Evolutionary conservation across 345 rosid species (phyloP), one percentile per base, ranked within the genome.

Genomic region (Salix viminalis): DNA sequence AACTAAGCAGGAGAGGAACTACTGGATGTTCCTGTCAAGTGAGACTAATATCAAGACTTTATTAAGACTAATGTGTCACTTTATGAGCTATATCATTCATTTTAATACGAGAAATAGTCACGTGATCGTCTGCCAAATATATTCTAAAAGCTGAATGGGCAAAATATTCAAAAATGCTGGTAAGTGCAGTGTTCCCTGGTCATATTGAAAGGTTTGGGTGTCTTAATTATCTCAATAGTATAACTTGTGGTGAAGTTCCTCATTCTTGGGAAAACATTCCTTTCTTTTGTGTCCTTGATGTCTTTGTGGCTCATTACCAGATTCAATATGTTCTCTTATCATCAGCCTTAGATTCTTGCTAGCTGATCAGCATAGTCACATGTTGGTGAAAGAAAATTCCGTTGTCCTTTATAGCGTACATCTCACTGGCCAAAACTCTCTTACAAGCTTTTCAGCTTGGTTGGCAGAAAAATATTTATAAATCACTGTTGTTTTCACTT

Each of bases 1-100:
- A 24, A 46, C 6, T 9, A 73, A 30, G 72, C 19, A 42, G 64
- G 68, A 16, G 62, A 65, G 37, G 75, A 52, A 21, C 54, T 65
- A 24, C n/a, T 64, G 56, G 15, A 69, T 74, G 28, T 74, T 73
- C 61, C 39, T 44, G 5, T n/a, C 60, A 56, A 23, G 30, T 34
- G 11, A 21, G 21, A 67, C 65, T 73, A 21, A 30, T 66, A 66
- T 61, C 23, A 71, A 74, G 72, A 71, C n/a, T 42, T 71, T 65
- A n/a, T n/a, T 36, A 74, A 42, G 62, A 39, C 46, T 19, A 46
- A 50, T 65, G 65, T 46, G n/a, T 30, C 46, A 42, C 5, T 4
- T 64, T 39, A 6, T 30, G 61, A 28, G 13, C 23, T 34, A 13
- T 6, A 54, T 11, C n/a, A n/a, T 4, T 73, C 10, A 41, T 61